Percentiles rank a stretch among this genome's conserved stretches.
Evolutionary conservation across 1,284 basidiomycete genomes (phyloP).

Genomic region (Cerioporus squamosus): DNA sequence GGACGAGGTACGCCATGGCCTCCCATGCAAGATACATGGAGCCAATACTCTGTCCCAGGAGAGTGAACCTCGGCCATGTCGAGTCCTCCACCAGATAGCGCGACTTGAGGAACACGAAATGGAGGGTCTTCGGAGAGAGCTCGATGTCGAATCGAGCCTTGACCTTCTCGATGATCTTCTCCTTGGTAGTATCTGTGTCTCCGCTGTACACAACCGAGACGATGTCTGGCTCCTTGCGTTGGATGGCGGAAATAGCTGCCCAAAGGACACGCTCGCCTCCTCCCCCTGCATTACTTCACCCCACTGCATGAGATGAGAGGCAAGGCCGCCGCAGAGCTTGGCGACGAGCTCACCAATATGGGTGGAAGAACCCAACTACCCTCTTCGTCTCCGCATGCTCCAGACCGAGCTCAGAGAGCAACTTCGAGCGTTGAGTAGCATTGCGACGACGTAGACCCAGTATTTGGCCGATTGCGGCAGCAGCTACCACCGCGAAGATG

Average conservation of each 20-base stretch:
- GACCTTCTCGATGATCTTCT: constrained; percentile 82
- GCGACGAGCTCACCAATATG: constrained; percentile 78
- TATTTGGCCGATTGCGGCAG: constrained; percentile 12
- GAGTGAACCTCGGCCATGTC: constrained; percentile 88
- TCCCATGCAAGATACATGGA: constrained; percentile 86
- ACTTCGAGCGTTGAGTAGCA: constrained; percentile 4
- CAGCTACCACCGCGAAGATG: constrained; percentile 5
- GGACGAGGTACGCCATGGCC: constrained; percentile 74
- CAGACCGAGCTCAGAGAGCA: constrained; percentile 10
- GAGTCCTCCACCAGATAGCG: constrained; percentile 81
- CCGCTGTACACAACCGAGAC: constrained; percentile 93
- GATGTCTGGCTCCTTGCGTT: constrained; percentile 71
- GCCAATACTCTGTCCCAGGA: constrained; percentile 91
- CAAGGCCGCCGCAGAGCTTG: constrained; percentile 6
- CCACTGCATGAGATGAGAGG: constrained; percentile 43
- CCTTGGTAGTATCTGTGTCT: constrained; percentile 80
- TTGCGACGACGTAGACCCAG: constrained; percentile 18
- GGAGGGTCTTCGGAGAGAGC: constrained; percentile 65
- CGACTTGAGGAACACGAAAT: constrained; percentile 79
- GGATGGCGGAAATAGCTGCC: constrained; percentile 86
- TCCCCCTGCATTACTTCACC: constrained; percentile 89
- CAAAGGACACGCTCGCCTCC: constrained; percentile 97
- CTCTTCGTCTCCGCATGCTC: constrained; percentile 32
- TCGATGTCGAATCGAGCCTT: constrained; percentile 85
- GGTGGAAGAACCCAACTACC: constrained; percentile 91